Conservation (phyloP, 2,329 filamentous ascomycete genomes). For the Grosmannia penicillata region DNA sequence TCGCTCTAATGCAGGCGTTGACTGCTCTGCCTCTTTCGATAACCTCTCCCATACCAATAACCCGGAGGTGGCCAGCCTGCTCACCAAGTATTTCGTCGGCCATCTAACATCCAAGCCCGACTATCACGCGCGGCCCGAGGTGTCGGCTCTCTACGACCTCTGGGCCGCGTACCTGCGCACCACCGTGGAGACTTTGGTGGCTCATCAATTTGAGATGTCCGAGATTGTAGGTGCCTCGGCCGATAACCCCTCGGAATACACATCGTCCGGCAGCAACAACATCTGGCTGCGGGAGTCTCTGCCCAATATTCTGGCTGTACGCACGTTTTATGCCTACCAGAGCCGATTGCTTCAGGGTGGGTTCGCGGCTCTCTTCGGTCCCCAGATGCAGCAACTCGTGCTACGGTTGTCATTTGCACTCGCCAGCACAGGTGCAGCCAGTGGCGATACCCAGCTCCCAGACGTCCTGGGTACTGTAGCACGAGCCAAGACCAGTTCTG, state of each 20-base stretch:
- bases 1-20: constrained; percentile 38
- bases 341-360: constrained; percentile 33
- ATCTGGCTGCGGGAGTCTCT: constrained; percentile 31
- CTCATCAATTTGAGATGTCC: constrained; percentile 37
- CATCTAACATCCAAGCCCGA: constrained; percentile 33
- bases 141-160: constrained; percentile 30
- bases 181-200: constrained; percentile 34
- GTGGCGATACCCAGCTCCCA: constrained; percentile 22
- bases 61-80: constrained; percentile 34
- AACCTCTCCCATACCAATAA: constrained; percentile 39
- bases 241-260: constrained; percentile 12
- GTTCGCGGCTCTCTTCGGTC: constrained; percentile 33
- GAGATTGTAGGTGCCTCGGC: constrained; percentile 28
- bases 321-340: constrained; percentile 37
- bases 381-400: constrained; percentile 36
- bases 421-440: constrained; percentile 24
- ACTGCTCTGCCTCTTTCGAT: constrained; percentile 36
- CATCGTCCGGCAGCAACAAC: constrained; percentile 22
- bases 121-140: constrained; percentile 25
- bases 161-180: constrained; percentile 34
- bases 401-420: constrained; percentile 35
- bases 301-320: constrained; percentile 32
- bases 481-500: constrained; percentile 26
- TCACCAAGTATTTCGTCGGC: constrained; percentile 39
- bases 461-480: constrained; percentile 28